Evolutionary conservation across 768 basidiomycete genomes (phyloP).

Genomic region (Mycena alexandri): DNA sequence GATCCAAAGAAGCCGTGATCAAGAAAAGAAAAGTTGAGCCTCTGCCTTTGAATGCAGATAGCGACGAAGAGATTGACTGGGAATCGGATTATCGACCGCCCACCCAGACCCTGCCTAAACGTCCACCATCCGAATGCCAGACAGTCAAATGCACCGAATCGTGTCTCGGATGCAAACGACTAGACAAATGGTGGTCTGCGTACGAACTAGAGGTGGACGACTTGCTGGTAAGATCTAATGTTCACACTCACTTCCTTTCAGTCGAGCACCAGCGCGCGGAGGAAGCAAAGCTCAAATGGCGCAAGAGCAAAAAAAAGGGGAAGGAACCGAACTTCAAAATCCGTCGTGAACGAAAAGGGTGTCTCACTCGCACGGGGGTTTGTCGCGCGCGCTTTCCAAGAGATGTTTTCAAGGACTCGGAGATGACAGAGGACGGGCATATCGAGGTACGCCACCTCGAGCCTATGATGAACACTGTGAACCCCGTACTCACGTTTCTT

Average conservation of each 20-base stretch:
- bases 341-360: slow-evolving; percentile 1
- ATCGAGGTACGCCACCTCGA: slow-evolving; percentile 4
- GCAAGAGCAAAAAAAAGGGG: slow-evolving; percentile 5
- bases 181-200: slow-evolving; percentile 38
- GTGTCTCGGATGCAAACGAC: too few relatives aligned
- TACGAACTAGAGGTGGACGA: slow-evolving; percentile 36
- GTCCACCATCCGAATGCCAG: too few relatives aligned
- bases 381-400: slow-evolving; percentile 44
- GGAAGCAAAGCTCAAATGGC: neutral
- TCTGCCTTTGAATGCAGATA: too few relatives aligned
- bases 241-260: slow-evolving; percentile 34
- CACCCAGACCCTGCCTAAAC: slow-evolving; percentile 37
- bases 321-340: slow-evolving; percentile 2
- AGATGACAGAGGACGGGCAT: slow-evolving; percentile 35
- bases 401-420: slow-evolving; percentile 15
- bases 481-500: neutral
- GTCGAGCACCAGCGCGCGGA: neutral
- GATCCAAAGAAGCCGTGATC: slow-evolving; percentile 30
- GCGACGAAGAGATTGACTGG: neutral
- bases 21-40: too few relatives aligned
- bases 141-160: too few relatives aligned
- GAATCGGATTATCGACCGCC: neutral
- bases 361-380: slow-evolving; percentile 12
- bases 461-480: neutral
- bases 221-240: slow-evolving; percentile 36